These are phyloP conservation scores for Dictyostelium citrinum DNA, from an alignment of 78 protist species.

Conservation along the genomic window DNA sequence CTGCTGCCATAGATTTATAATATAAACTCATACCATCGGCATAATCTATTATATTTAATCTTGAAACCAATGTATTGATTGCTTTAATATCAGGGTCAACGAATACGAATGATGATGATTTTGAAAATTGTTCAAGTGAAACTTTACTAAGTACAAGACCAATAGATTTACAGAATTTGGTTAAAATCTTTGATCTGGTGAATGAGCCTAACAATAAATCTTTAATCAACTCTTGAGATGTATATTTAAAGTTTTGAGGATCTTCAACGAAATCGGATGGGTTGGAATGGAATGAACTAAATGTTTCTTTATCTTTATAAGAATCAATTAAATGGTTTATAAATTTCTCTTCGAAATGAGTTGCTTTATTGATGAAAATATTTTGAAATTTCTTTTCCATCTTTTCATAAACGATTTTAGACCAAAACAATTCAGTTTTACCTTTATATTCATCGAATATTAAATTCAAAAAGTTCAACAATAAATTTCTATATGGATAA, in stretches of 20 bases:
- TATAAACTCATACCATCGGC: conserved; percentile 74
- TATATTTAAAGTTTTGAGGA: background rate
- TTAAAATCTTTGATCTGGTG: background rate
- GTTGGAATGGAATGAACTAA: background rate
- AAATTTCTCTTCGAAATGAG: background rate
- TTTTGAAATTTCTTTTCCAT: conserved; percentile 48
- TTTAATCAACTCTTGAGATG: background rate
- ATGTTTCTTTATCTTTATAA: background rate
- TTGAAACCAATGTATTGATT: conserved; percentile 25
- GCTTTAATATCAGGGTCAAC: conserved; percentile 68
- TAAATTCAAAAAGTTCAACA: conserved; percentile 52
- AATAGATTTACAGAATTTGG: background rate
- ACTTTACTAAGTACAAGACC: conserved; percentile 12
- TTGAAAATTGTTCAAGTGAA: background rate
- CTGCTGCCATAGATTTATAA: conserved; percentile 11
- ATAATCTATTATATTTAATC: conserved; percentile 65
- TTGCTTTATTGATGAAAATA: background rate
- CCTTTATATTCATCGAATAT: conserved; percentile 12
- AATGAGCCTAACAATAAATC: background rate
- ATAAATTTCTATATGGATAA: conserved; percentile 62
- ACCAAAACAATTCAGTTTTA: conserved; percentile 16
- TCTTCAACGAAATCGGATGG: background rate
- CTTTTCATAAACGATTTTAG: conserved; percentile 10
- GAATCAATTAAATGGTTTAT: background rate
- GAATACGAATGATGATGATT: background rate